Evolutionary conservation across 1,139 yeast species (phyloP).

Genomic region (Saccharomyces hybrid): DNA sequence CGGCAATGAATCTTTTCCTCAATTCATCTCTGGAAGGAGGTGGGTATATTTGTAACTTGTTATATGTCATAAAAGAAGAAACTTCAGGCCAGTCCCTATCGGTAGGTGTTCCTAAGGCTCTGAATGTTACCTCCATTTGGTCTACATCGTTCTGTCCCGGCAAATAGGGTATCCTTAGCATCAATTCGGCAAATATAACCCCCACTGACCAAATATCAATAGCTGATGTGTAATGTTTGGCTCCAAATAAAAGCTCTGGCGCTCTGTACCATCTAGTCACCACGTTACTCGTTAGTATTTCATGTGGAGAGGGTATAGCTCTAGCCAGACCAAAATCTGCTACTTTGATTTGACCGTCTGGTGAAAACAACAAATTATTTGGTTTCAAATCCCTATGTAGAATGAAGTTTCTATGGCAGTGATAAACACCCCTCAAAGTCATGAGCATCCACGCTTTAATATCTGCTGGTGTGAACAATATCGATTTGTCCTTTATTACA

Average conservation of each 20-base stretch:
- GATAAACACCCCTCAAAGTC: conserved; percentile 91
- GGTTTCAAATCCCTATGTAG: conserved; percentile 87
- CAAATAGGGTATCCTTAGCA: conserved; percentile 88
- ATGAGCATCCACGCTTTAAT: conserved; percentile 89
- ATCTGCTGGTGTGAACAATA: conserved; percentile 79
- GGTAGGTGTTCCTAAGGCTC: conserved; percentile 94
- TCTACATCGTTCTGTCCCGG: conserved; percentile 90
- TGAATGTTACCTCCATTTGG: conserved; percentile 83
- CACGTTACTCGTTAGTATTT: conserved; percentile 81
- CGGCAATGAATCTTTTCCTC: conserved; percentile 81
- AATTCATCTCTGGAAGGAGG: conserved; percentile 78
- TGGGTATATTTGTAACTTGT: conserved; percentile 66
- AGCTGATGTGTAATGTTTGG: conserved; percentile 80
- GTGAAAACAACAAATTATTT: conserved; percentile 72
- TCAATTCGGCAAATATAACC: conserved; percentile 88
- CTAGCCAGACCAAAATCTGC: conserved; percentile 98
- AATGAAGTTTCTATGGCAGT: conserved; percentile 85
- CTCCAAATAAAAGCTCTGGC: conserved; percentile 85
- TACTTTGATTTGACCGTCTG: conserved; percentile 77
- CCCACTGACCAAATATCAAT: conserved; percentile 95
- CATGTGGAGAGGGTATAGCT: conserved; percentile 69
- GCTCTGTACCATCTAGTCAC: conserved; percentile 98
- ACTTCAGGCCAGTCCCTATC: conserved; percentile 92
- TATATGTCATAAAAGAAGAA: conserved; percentile 66
- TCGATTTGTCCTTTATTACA: conserved; percentile 68